Evolutionary conservation across 2,329 filamentous ascomycete genomes (phyloP).

Genomic region (Cryphonectria parasitica): DNA sequence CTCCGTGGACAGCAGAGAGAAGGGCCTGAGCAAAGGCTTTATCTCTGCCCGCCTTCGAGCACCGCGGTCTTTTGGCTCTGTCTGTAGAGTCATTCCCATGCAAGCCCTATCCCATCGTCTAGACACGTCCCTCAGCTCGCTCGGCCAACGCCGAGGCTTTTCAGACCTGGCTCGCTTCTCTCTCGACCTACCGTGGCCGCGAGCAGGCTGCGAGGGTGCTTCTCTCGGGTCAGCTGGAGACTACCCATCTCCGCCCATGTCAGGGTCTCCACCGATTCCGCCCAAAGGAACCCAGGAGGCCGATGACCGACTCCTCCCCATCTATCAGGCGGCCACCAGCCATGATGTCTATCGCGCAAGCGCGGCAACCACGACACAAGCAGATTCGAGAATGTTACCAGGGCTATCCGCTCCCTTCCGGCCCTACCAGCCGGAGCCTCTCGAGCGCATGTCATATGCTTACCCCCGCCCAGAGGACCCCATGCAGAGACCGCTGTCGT

Average conservation of each 20-base stretch:
- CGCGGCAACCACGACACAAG: constrained; percentile 38
- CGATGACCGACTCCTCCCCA: constrained; percentile 57
- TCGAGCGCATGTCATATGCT: constrained; percentile 46
- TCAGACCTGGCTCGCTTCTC: constrained; percentile 58
- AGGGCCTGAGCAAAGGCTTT: constrained; percentile 12
- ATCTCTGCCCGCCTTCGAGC: constrained; percentile 31
- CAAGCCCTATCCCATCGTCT: constrained; percentile 51
- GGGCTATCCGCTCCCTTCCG: constrained; percentile 40
- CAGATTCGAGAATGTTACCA: constrained; percentile 40
- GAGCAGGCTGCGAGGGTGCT: constrained; percentile 58
- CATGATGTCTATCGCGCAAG: constrained; percentile 57
- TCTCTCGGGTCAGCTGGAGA: constrained; percentile 60
- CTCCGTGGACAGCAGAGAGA: constrained; percentile 24
- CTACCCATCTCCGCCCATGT: constrained; percentile 77
- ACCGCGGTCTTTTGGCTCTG: constrained; percentile 36
- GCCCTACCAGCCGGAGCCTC: constrained; percentile 43
- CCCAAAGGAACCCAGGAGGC: constrained; percentile 62
- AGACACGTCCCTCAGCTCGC: constrained; percentile 50
- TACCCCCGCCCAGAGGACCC: constrained; percentile 46
- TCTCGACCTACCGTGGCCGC: constrained; percentile 60
- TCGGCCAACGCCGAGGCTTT: constrained; percentile 63
- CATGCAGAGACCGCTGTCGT: constrained; percentile 37
- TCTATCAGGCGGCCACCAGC: constrained; percentile 47
- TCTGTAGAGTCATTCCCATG: constrained; percentile 51
- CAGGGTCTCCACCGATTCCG: constrained; percentile 67